A percentile compares a stretch with the other conserved stretches of the same genome.
Evolutionary conservation across 352 stramenopile species (phyloP).

Genomic region (Globisporangium canariense): DNA sequence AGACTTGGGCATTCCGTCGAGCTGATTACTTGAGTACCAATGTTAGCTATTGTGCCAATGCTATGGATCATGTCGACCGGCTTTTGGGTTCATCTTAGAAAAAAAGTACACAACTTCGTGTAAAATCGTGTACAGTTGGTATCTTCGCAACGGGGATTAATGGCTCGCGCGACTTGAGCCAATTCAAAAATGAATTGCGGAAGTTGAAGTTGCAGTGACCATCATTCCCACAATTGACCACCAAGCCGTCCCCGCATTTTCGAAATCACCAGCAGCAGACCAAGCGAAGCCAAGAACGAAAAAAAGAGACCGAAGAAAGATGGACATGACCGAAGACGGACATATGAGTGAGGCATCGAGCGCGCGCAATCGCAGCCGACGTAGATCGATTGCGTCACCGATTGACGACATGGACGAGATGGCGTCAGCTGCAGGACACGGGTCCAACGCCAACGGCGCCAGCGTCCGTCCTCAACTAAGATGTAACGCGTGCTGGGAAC

Average conservation of each 20-base stretch:
- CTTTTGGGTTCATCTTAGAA: too few species aligned
- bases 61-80: too few species aligned
- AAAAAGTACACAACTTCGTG: too few species aligned
- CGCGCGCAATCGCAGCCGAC: slow-evolving; percentile 37
- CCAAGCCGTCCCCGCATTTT: slow-evolving; percentile 17
- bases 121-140: too few species aligned
- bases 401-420: slow-evolving; percentile 49
- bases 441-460: slow-evolving; percentile 11
- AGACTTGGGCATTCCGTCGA: too few species aligned
- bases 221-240: slow-evolving; percentile 27
- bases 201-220: slow-evolving; percentile 43
- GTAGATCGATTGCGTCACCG: slow-evolving; percentile 24
- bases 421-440: slow-evolving; percentile 17
- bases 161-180: not conserved
- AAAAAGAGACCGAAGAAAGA: not conserved
- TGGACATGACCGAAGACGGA: slow-evolving; percentile 51
- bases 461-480: slow-evolving; percentile 55
- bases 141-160: too few species aligned
- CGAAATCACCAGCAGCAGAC: not conserved
- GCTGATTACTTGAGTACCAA: too few species aligned
- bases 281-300: not conserved
- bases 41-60: too few species aligned
- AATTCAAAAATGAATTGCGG: slow-evolving; percentile 28
- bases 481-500: slow-evolving; percentile 79
- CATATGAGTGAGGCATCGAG: slow-evolving; percentile 78